Percentiles rank a stretch among this genome's conserved stretches.
phyloP scores from a whole-genome alignment of 139 green algal genomes.

The Asterochloris sp. region DNA sequence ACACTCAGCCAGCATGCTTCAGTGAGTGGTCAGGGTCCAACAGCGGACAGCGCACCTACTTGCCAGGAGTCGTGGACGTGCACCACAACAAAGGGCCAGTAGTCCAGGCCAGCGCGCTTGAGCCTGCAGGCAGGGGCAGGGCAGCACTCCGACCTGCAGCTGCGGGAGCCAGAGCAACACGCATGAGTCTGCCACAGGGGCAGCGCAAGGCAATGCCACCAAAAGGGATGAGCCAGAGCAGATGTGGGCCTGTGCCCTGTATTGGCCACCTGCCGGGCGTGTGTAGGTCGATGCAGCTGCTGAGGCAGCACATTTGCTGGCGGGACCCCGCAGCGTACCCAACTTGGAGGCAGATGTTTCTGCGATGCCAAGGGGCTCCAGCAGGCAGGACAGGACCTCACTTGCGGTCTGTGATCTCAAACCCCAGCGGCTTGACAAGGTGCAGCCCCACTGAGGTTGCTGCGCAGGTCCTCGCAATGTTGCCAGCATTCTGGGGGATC shows the following conservation, averaged over 20 bases:
- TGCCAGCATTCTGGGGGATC: conserved; percentile 71
- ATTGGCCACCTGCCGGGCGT: background rate
- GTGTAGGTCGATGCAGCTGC: no score
- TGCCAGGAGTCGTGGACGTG: conserved; percentile 68
- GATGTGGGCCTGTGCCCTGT: background rate
- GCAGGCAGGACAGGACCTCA: conserved; percentile 17
- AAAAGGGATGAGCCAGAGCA: background rate
- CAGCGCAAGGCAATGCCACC: background rate
- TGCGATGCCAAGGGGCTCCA: background rate
- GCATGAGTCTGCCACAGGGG: background rate
- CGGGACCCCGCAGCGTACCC: no score
- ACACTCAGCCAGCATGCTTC: no score
- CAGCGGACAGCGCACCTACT: background rate
- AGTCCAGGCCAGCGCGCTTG: conserved; percentile 85
- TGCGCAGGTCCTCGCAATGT: conserved; percentile 71
- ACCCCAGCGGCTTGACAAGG: conserved; percentile 79
- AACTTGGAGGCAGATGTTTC: no score
- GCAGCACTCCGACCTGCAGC: background rate
- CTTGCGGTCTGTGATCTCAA: conserved; percentile 69
- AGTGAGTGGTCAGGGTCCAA: no score
- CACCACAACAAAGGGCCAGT: conserved; percentile 78
- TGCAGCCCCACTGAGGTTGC: conserved; percentile 70
- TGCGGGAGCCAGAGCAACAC: background rate
- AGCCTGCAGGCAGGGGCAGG: conserved; percentile 39
- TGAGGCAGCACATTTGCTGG: no score